Evolutionary conservation across 768 basidiomycete genomes (phyloP), one percentile per base, ranked within the genome.

Genomic region (Panus rudis): DNA sequence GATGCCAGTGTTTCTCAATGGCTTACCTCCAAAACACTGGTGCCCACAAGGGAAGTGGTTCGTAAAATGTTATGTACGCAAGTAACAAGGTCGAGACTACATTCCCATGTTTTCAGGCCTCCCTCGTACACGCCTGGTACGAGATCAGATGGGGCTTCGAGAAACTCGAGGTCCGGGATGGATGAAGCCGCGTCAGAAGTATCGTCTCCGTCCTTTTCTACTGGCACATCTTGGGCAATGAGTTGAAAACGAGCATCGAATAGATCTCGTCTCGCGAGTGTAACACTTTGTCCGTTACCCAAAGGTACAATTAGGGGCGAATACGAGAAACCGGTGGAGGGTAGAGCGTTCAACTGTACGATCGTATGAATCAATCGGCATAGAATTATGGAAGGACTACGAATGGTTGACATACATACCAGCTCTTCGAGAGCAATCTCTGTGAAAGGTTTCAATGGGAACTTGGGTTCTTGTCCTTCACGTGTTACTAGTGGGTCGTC

Each of bases 51-150:
- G 50, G 20, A 46, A 42, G 33, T 64, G 22, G 52, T 52, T 16
- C 56, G 42, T 22, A 51, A 22, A 53, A 34, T 69, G 17, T 20
- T 7, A 35, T 35, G 8, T 11, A 88, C 65, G 52, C 81, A 84
- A 25, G 76, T 70, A 0, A 86, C 87, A 2, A 98, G 69, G 60
- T 98, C 94, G 12, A 92, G 63, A 37, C 88, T 86, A 52, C 91
- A 94, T 61, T 99, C 94, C 94, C 94, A 99, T 2, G 92, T 97
- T 64, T 98, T 97, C 40, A 98, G 61, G 4, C 94, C 94, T 17
- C 94, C 94, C 65, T 99, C 94, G 52, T 99, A 98, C 1, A 92
- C 72, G 1, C 92, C 83, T 2, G 92, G 86, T 3, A 97, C 78
- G 12, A 99, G 76, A 62, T 98, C 94, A 0, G 91, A 90, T 0